Conservation (phyloP, 306 rosid genomes). For the Vicia villosa region DNA sequence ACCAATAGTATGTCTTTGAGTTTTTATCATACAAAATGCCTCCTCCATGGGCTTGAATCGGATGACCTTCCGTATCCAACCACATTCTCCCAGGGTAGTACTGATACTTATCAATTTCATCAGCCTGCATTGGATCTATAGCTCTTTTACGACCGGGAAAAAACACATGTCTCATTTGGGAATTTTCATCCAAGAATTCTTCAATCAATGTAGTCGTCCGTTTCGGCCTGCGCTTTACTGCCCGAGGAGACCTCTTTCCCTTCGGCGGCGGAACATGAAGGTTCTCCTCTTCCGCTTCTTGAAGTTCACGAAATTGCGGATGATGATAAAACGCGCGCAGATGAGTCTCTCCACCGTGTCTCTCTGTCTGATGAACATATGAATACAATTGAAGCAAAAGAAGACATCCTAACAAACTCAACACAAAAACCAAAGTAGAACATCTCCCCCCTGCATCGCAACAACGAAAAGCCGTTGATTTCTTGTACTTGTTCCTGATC, state of each 20-base stretch:
- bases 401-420: constrained; percentile 85
- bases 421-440: constrained; percentile 51
- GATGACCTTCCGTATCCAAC: constrained; percentile 91
- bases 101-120: constrained; percentile 61
- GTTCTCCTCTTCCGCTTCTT: constrained; percentile 77
- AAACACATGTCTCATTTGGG: constrained; percentile 75
- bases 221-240: constrained; percentile 80
- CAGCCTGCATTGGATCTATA: constrained; percentile 60
- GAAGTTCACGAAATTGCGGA: constrained; percentile 74
- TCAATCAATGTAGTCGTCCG: constrained; percentile 73
- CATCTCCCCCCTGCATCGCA: constrained; percentile 86
- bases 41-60: constrained; percentile 98
- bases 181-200: constrained; percentile 93
- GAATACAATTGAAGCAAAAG: constrained; percentile 65
- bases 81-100: constrained; percentile 88
- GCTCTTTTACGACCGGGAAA: constrained; percentile 72
- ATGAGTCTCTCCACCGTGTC: constrained; percentile 41
- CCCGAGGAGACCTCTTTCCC: constrained; percentile 95
- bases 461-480: constrained; percentile 67
- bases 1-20: constrained; percentile 90
- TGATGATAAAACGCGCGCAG: constrained; percentile 45
- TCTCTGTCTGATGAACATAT: constrained; percentile 45
- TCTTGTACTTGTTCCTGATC: constrained; percentile 84
- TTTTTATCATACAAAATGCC: constrained; percentile 72
- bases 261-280: constrained; percentile 86